phyloP scores from a whole-genome alignment of 352 stramenopile genomes.

The Globisporangium spiculum region DNA sequence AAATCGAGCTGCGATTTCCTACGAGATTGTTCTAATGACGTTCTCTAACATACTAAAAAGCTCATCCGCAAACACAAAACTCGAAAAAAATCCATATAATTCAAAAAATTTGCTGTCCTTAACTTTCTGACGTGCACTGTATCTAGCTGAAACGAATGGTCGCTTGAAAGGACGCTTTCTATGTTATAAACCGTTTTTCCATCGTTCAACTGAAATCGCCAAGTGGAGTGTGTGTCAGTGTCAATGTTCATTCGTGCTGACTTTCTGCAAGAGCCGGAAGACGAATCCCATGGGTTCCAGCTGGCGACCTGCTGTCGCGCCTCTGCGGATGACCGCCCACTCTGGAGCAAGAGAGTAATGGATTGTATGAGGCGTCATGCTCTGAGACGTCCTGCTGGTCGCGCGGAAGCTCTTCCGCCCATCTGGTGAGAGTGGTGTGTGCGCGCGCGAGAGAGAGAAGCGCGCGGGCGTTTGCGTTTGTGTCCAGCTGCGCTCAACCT shows the following conservation, averaged over 20 bases:
- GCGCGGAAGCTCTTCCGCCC: slow-evolving; percentile 2
- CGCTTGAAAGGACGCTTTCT: no score
- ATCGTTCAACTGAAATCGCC: not conserved
- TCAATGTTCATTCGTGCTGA: not conserved
- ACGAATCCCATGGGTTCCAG: slow-evolving; percentile 1
- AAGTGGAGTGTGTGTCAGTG: not conserved
- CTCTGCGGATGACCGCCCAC: slow-evolving; percentile 4
- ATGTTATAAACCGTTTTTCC: not conserved
- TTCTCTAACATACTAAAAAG: no score
- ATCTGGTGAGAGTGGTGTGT: not conserved
- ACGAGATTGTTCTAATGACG: no score
- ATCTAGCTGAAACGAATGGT: no score
- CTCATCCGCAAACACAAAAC: no score
- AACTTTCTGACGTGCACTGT: no score
- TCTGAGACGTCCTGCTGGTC: not conserved
- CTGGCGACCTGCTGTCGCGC: slow-evolving; percentile 1
- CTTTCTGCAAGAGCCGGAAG: slow-evolving; percentile 1
- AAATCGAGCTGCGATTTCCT: no score
- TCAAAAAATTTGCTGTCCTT: no score
- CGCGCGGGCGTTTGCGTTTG: not conserved
- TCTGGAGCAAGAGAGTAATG: not conserved
- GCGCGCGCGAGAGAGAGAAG: not conserved
- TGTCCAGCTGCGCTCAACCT: not conserved
- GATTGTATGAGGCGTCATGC: not conserved
- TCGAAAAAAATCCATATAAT: no score